Base-by-base conservation (phyloP, 441 rosid species). In the Daphne laureola region DNA sequence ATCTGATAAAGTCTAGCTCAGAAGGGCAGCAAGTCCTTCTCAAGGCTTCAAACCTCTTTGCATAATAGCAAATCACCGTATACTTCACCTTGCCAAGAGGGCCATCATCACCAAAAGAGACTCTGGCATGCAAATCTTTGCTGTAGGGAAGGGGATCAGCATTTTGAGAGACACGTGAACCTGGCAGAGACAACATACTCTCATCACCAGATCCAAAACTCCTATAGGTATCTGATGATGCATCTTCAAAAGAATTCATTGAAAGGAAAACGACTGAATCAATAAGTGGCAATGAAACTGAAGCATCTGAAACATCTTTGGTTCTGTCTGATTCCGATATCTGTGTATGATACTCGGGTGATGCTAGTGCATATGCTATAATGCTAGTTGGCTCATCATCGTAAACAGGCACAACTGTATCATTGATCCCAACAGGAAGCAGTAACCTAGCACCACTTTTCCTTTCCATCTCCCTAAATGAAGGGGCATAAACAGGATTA, bases 1-100 rank as follows among this genome's bases (percentile, higher is more conserved):
- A 85, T 68, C 89, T 71, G 43, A 85, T 58, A 57, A 76, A 85
- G 64, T 85, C 89, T 50, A 71, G 62, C 75, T 82, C 93, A 26
- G 81, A 76, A 54, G 89, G 84, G 68, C 86, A 80, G 56, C 84
- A 82, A 25, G 69, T 82, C 75, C 67, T 76, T 81, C 93, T 78
- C 61, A 85, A 72, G 57, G 83, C 78, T 66, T 85, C 89, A 68
- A 85, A 82, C 49, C 79, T 66, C 76, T 80, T 85, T 4, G 89
- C 89, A 64, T 76, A 85, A 54, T 85, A 84, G 68, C 87, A 85
- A 8, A 76, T 82, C 49, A 85, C 85, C 5, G 80, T 64, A 56
- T 74, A 82, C 74, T 80, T 82, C 36, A 73, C 81, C 58, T 78
- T 83, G 47, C 91, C 81, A 41, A 75, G 73, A 51, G 77, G 78